Percentiles rank a stretch among this genome's conserved stretches.
Evolutionary conservation across 2,329 filamentous ascomycete genomes (phyloP).

Genomic region (Colletotrichum melonis): DNA sequence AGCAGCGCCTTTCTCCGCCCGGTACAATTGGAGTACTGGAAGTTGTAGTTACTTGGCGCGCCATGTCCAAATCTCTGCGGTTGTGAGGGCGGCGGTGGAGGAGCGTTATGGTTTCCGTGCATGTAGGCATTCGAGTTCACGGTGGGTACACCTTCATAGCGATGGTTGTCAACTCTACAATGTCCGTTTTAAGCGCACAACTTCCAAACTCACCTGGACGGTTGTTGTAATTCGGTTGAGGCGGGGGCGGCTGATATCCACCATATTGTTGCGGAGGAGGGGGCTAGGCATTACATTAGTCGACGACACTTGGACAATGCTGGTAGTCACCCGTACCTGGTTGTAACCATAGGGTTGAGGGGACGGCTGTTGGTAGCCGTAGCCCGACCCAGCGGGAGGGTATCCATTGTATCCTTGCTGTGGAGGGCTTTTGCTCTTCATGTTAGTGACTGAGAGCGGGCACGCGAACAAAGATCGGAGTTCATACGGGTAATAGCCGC

Average conservation of each 20-base stretch:
- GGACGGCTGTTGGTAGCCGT: slow-evolving; percentile 61
- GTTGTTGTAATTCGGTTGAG: slow-evolving; percentile 59
- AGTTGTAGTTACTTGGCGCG: slow-evolving; percentile 83
- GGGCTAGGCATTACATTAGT: slow-evolving; percentile 42
- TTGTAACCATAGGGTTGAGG: slow-evolving; percentile 60
- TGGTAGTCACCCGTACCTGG: slow-evolving; percentile 46
- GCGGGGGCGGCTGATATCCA: slow-evolving; percentile 48
- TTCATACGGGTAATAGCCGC: slow-evolving; percentile 64
- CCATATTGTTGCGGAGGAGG: slow-evolving; percentile 57
- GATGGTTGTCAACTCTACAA: background rate
- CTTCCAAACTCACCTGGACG: slow-evolving; percentile 56
- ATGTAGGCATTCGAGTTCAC: slow-evolving; percentile 64
- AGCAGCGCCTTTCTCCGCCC: slow-evolving; percentile 89
- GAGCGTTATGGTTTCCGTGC: slow-evolving; percentile 68
- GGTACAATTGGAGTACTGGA: slow-evolving; percentile 92
- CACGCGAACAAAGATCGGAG: slow-evolving; percentile 41
- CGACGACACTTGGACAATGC: slow-evolving; percentile 11
- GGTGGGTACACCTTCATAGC: slow-evolving; percentile 50
- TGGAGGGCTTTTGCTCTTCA: slow-evolving; percentile 44
- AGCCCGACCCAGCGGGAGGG: slow-evolving; percentile 55
- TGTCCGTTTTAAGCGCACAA: background rate
- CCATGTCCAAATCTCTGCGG: slow-evolving; percentile 83
- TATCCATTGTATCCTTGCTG: slow-evolving; percentile 58
- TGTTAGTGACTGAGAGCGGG: slow-evolving; percentile 40
- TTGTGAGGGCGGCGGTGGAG: slow-evolving; percentile 73